Conservation (phyloP, 2,329 filamentous ascomycete genomes). For the Dothideomycetes sp. region DNA sequence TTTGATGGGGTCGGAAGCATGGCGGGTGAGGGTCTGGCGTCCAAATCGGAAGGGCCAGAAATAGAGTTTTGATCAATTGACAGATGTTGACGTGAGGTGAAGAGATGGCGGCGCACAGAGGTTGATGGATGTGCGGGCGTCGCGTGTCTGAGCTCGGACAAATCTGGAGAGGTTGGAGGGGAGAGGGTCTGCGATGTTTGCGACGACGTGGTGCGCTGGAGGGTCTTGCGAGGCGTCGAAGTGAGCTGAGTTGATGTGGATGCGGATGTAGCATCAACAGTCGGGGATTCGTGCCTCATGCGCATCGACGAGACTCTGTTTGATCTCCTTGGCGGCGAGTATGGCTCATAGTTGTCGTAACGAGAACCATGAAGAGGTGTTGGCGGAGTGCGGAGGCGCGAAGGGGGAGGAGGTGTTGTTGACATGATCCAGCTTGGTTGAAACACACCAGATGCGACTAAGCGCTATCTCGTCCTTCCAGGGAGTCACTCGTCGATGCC, state of each 20-base stretch:
- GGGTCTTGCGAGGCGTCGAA: constrained; percentile 8
- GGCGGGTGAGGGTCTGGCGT: constrained; percentile 1
- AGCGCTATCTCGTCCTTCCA: background rate
- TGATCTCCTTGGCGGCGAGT: constrained; percentile 55
- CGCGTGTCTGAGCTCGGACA: background rate
- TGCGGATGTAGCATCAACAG: constrained; percentile 1
- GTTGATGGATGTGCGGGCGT: constrained; percentile 5
- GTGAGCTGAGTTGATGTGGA: too few relatives aligned
- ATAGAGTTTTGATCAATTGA: too few relatives aligned
- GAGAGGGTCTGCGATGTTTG: constrained; percentile 29
- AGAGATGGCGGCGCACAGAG: constrained; percentile 5
- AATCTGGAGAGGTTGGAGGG: constrained; percentile 26
- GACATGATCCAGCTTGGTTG: constrained; percentile 1
- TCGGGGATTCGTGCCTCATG: constrained; percentile 1
- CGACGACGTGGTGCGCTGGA: constrained; percentile 30
- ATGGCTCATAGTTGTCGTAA: constrained; percentile 61
- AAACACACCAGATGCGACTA: background rate
- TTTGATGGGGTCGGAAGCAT: constrained; percentile 72
- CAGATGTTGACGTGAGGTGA: background rate
- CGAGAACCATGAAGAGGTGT: constrained; percentile 55
- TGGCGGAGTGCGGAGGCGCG: constrained; percentile 52
- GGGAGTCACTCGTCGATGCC: too few relatives aligned
- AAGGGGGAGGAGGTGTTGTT: constrained; percentile 48
- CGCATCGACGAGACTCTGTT: constrained; percentile 37
- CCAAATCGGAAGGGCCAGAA: background rate